Evolutionary conservation across 2,329 filamentous ascomycete genomes (phyloP).

Genomic region (Fusarium sp.): DNA sequence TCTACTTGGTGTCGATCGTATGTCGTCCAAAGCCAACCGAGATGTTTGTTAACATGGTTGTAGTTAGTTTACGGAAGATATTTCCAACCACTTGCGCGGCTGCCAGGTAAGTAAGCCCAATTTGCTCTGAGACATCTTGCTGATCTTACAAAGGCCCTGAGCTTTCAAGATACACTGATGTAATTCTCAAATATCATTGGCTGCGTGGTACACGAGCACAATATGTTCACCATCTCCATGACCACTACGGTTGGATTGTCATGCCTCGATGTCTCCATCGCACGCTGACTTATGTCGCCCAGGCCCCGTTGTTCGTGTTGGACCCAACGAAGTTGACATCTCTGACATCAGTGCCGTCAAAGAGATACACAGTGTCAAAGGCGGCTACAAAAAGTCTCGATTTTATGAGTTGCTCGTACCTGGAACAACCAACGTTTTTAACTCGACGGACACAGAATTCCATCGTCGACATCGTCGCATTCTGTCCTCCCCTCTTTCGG

Average conservation of each 20-base stretch:
- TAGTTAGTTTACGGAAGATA: not conserved
- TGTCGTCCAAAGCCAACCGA: not conserved
- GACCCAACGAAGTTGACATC: not conserved
- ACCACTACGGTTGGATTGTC: not conserved
- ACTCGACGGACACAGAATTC: not conserved
- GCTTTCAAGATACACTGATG: not conserved
- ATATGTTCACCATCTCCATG: not conserved
- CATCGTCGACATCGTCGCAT: constrained; percentile 1
- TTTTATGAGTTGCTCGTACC: not conserved
- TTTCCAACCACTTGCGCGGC: not conserved
- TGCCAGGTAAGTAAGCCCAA: not conserved
- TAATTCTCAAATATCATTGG: not conserved
- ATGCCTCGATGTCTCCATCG: not conserved
- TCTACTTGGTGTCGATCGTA: not conserved
- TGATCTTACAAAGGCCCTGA: not conserved
- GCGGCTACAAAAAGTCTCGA: constrained; percentile 4
- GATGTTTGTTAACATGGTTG: not conserved
- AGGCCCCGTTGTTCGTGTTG: constrained; percentile 9
- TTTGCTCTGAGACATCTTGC: too few relatives aligned
- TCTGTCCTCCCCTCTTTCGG: not conserved
- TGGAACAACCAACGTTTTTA: not conserved
- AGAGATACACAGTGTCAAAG: constrained; percentile 8
- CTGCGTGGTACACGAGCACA: not conserved
- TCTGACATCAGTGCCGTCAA: constrained; percentile 3
- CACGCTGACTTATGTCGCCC: not conserved